Evolutionary conservation across 192 early-diverging fungal species (phyloP), one percentile per base, ranked within the genome.

Genomic region (Phycomyces blakesleeanus): DNA sequence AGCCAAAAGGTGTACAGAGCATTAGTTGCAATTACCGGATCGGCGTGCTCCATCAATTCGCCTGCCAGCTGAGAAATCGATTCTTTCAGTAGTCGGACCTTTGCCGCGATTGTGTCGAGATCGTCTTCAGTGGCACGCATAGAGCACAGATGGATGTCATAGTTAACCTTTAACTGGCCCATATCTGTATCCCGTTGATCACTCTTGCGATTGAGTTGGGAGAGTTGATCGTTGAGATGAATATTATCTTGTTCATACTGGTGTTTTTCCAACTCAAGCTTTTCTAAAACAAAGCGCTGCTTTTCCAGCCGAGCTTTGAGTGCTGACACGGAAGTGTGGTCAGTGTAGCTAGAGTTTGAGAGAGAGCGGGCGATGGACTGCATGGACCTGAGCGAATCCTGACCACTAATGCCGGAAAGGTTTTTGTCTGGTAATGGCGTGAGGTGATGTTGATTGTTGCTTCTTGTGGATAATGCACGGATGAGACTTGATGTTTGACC

Each of bases 81-180:
- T 47, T 57, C 73, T 77, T 63, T 77, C 65, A 53, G 73, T 29
- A 42, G 70, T 66, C 72, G 73, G 71, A 51, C 18, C 61, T 64
- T 49, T 73, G 27, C 53, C 14, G 56, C 66, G 24, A 81, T 75
- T 14, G 72, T 73, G 11, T 52, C 57, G 4, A 74, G 70, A 50
- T 76, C 75, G 37, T 81, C 80, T 18, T 72, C 67, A 4, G 76
- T 78, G 51, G 75, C 75, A 5, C 80, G 76, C 41, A 81, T 68
- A 0, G 61, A 63, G 11, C 26, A 25, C 11, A 74, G 37, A 61
- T 74, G 65, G 0, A 55, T 18, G 21, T 65, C 26, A 37, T 68
- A 74, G 24, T 73, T 65, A 7, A 20, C 22, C 12, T 63, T 18
- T 22, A 73, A 24, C 12, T 63, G 14, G 1, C 51, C 42, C 51